These are phyloP conservation scores for Kazachstania bromeliacearum DNA, from an alignment of 805 yeast genomes.

Conservation along the genomic window DNA sequence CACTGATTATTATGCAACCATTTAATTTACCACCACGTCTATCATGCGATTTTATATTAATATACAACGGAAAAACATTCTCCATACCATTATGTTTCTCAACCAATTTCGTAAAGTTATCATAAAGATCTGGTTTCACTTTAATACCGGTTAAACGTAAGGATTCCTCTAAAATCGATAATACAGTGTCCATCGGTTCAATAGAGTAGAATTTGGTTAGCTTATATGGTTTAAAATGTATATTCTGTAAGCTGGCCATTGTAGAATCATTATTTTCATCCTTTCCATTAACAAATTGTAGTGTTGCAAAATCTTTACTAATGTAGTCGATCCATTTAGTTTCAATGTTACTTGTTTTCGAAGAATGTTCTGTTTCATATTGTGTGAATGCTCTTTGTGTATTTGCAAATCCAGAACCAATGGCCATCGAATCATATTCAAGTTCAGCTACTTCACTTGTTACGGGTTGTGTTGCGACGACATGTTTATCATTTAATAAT, in stretches of 20 bases:
- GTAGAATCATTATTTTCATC: constrained; percentile 1
- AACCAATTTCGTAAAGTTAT: constrained; percentile 12
- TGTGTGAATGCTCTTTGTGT: constrained; percentile 20
- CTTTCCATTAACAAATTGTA: constrained; percentile 16
- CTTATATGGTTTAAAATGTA: constrained; percentile 18
- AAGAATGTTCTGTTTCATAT: constrained; percentile 2
- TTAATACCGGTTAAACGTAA: constrained; percentile 16
- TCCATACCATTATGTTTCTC: constrained; percentile 8
- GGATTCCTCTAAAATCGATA: constrained; percentile 27
- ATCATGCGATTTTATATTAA: constrained; percentile 35
- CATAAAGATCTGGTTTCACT: constrained; percentile 18
- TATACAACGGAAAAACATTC: constrained; percentile 31
- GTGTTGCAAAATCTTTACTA: constrained; percentile 20
- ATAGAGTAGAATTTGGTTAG: constrained; percentile 26
- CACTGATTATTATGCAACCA: constrained; percentile 39
- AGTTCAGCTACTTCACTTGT: constrained; percentile 33
- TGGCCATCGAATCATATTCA: constrained; percentile 12
- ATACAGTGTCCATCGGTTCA: constrained; percentile 19
- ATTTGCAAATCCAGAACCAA: constrained; percentile 5
- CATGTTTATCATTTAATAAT: neutral
- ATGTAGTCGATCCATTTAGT: constrained; percentile 18
- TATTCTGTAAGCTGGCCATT: neutral
- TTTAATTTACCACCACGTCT: constrained; percentile 35
- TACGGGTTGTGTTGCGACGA: constrained; percentile 40
- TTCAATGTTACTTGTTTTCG: constrained; percentile 9